Percentiles rank a stretch among this genome's conserved stretches.
Evolutionary conservation across 2,329 filamentous ascomycete genomes (phyloP).

Genomic region (Xylaria sp.): DNA sequence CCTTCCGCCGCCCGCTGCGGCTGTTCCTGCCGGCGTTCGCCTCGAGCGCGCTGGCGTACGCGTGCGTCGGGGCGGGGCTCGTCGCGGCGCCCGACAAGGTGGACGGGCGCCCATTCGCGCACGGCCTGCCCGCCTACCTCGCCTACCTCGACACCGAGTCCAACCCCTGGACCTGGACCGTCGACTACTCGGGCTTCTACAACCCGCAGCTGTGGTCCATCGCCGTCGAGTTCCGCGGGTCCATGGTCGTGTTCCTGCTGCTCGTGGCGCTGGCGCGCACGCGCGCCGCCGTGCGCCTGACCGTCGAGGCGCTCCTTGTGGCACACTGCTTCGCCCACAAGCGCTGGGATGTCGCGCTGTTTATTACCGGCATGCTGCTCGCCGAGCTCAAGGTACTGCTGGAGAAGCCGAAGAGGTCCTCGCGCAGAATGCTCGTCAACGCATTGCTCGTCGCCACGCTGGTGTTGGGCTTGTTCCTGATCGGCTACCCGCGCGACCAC

Average conservation of each 20-base stretch:
- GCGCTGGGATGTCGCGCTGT: constrained; percentile 36
- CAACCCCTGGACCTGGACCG: constrained; percentile 36
- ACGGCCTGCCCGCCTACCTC: constrained; percentile 32
- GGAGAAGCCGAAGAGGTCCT: constrained; percentile 27
- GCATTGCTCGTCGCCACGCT: constrained; percentile 25
- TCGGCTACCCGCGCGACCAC: constrained; percentile 35
- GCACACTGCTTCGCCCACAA: constrained; percentile 33
- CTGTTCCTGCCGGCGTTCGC: constrained; percentile 45
- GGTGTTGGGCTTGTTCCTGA: constrained; percentile 32
- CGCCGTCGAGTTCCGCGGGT: constrained; percentile 39
- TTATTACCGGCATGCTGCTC: constrained; percentile 35
- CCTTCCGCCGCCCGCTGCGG: constrained; percentile 46
- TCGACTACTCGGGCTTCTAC: constrained; percentile 36
- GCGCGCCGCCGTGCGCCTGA: constrained; percentile 30
- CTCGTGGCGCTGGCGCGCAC: constrained; percentile 35
- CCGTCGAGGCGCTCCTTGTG: constrained; percentile 28
- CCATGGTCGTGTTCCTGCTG: constrained; percentile 39
- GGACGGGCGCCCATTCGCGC: constrained; percentile 30
- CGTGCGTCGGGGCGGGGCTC: constrained; percentile 32
- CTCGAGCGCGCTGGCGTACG: constrained; percentile 41
- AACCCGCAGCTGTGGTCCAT: constrained; percentile 41
- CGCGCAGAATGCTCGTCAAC: constrained; percentile 25
- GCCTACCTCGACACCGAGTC: constrained; percentile 36
- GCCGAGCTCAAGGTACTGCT: constrained; percentile 33
- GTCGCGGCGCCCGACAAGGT: constrained; percentile 30